A percentile compares a stretch with the other conserved stretches of the same genome.
These are phyloP conservation scores for Polygonum aviculare DNA, from an alignment of 148 eudicot species.

Conservation along the genomic window DNA sequence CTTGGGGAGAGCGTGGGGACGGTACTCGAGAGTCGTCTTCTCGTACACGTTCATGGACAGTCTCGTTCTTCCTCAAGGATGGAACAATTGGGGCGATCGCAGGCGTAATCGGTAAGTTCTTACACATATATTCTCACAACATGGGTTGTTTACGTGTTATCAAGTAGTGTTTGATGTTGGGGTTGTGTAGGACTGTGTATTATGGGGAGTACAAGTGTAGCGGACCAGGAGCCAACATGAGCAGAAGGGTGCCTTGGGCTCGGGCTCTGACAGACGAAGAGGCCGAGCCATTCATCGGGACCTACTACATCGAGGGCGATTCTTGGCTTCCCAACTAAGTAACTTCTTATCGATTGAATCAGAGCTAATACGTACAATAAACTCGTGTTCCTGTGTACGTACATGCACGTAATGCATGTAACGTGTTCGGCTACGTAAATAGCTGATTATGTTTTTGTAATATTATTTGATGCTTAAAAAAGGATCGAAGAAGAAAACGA, in stretches of 20 bases:
- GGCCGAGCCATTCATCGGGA: slow-evolving; percentile 42
- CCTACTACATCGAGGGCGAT: not conserved
- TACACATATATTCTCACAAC: not conserved
- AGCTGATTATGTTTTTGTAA: not conserved
- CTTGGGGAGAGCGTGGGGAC: slow-evolving; percentile 75
- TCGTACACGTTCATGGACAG: slow-evolving; percentile 55
- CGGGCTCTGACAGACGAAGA: slow-evolving; percentile 49
- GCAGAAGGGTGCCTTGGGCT: slow-evolving; percentile 59
- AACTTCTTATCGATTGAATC: not conserved
- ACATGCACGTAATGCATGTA: not conserved
- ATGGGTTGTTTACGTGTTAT: too few species aligned
- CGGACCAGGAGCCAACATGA: slow-evolving; percentile 54
- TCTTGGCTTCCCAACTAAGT: not conserved
- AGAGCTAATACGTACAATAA: not conserved
- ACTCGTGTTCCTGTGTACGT: not conserved
- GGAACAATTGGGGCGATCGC: slow-evolving; percentile 53
- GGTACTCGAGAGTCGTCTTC: slow-evolving; percentile 53
- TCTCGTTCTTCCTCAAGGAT: slow-evolving; percentile 51
- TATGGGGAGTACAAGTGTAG: slow-evolving; percentile 71
- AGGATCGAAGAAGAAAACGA: not conserved
- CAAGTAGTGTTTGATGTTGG: not conserved
- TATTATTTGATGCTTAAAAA: not conserved
- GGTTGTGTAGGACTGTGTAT: slow-evolving; percentile 33
- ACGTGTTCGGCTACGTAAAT: not conserved
- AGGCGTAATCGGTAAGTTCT: slow-evolving; percentile 27